These are phyloP conservation scores for Leucaena leucocephala DNA, from an alignment of 306 rosid genomes.

Conservation along the genomic window DNA sequence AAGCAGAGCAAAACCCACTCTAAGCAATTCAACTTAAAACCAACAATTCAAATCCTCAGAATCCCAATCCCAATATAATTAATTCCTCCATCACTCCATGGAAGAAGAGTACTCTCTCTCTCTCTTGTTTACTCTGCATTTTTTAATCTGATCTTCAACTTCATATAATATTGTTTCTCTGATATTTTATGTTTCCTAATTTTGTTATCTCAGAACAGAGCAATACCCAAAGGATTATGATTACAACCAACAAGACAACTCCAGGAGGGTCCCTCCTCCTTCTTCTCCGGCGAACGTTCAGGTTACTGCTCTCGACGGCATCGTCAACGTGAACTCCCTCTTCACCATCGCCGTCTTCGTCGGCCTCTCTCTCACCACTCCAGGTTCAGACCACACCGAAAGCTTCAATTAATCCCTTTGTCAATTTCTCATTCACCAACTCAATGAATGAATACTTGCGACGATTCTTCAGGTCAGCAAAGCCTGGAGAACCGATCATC, in stretches of 20 bases:
- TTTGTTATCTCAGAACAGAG: conserved; percentile 53
- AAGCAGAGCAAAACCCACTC: not conserved
- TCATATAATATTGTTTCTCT: too few species aligned
- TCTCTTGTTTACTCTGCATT: not conserved
- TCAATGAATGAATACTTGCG: too few species aligned
- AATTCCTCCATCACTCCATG: too few species aligned
- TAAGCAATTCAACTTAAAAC: not conserved
- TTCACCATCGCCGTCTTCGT: conserved; percentile 92
- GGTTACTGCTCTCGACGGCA: conserved; percentile 81
- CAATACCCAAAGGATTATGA: conserved; percentile 47
- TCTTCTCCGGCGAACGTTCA: conserved; percentile 81
- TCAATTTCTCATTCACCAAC: too few species aligned
- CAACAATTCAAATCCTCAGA: not conserved
- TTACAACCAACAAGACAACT: conserved; percentile 10
- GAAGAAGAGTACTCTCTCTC: not conserved
- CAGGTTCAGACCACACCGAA: not conserved
- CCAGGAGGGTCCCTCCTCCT: conserved; percentile 44
- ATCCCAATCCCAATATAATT: not conserved
- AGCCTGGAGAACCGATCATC: conserved; percentile 57
- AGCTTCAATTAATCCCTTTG: too few species aligned
- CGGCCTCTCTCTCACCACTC: conserved; percentile 77
- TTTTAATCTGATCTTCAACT: not conserved
- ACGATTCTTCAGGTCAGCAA: not conserved
- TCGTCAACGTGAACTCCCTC: conserved; percentile 87
- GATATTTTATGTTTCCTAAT: not conserved